A percentile compares a stretch with the other conserved stretches of the same genome.
phyloP scores from a whole-genome alignment of 805 yeast species.

The Debaryomyces tyrocola region DNA sequence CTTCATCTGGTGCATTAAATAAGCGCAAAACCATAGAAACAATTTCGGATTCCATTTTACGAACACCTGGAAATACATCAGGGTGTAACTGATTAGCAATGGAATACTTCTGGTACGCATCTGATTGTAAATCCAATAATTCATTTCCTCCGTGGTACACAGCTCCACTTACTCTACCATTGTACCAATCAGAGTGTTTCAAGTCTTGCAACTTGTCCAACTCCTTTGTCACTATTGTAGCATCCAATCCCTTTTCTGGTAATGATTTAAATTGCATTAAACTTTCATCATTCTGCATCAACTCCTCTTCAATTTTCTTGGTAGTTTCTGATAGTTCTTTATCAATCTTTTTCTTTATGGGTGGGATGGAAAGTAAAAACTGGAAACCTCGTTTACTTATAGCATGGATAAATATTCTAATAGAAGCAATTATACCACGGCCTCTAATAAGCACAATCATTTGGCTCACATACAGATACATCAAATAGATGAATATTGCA shows the following conservation, averaged over 20 bases:
- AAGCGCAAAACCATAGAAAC: slow-evolving; percentile 84
- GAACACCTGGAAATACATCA: slow-evolving; percentile 92
- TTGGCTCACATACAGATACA: slow-evolving; percentile 8
- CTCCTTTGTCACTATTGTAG: slow-evolving; percentile 46
- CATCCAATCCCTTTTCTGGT: slow-evolving; percentile 61
- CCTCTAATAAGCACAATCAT: slow-evolving; percentile 22
- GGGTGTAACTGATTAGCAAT: slow-evolving; percentile 96
- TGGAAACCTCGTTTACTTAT: slow-evolving; percentile 24
- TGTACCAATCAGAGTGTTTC: slow-evolving; percentile 76
- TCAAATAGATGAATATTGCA: slow-evolving; percentile 14
- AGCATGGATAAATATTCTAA: slow-evolving; percentile 12
- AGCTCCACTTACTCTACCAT: slow-evolving; percentile 90
- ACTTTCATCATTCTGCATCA: slow-evolving; percentile 55
- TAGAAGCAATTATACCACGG: slow-evolving; percentile 40
- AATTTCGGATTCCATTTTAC: slow-evolving; percentile 95
- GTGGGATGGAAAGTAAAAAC: slow-evolving; percentile 47
- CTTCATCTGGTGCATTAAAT: slow-evolving; percentile 70
- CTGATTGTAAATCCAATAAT: slow-evolving; percentile 67
- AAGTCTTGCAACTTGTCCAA: slow-evolving; percentile 51
- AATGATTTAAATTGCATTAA: slow-evolving; percentile 47
- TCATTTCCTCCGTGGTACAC: slow-evolving; percentile 95
- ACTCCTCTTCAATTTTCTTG: slow-evolving; percentile 49
- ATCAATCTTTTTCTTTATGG: slow-evolving; percentile 56
- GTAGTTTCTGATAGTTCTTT: slow-evolving; percentile 54
- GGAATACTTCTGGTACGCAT: slow-evolving; percentile 72